phyloP scores from a whole-genome alignment of 192 early-diverging fungal species.

The Podila verticillata region DNA sequence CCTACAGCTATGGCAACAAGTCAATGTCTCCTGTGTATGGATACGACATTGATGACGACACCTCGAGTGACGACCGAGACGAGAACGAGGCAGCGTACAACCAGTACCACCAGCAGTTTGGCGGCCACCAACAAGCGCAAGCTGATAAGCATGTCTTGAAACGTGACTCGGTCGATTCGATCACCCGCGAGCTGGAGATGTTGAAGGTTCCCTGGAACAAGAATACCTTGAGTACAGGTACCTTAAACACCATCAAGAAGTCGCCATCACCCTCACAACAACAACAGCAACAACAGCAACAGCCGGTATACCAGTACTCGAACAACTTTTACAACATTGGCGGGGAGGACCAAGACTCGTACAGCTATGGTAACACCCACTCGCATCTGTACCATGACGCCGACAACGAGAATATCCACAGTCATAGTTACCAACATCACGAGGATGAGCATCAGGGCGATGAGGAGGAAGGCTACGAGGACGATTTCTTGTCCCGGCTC shows the following conservation, averaged over 20 bases:
- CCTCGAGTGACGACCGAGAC: slow-evolving; percentile 15
- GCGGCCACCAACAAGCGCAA: not conserved
- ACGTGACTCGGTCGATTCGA: slow-evolving; percentile 45
- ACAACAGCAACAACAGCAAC: slow-evolving; percentile 15
- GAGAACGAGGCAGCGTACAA: slow-evolving; percentile 3
- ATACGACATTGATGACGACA: slow-evolving; percentile 12
- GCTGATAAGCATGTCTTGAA: not conserved
- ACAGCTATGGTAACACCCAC: not conserved
- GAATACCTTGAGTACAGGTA: not conserved
- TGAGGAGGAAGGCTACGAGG: slow-evolving; percentile 4
- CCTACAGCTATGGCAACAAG: not conserved
- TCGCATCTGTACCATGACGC: not conserved
- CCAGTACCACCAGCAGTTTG: slow-evolving; percentile 5
- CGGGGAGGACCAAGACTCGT: slow-evolving; percentile 9
- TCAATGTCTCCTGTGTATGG: not conserved
- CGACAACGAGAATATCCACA: not conserved
- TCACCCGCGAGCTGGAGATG: slow-evolving; percentile 44
- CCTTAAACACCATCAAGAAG: not conserved
- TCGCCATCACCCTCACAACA: slow-evolving; percentile 4
- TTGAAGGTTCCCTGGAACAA: slow-evolving; percentile 48
- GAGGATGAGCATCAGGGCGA: not conserved
- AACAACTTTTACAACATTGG: slow-evolving; percentile 31
- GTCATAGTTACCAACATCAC: not conserved
- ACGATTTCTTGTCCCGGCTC: slow-evolving; percentile 34
- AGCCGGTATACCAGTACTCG: slow-evolving; percentile 18